phyloP scores from a whole-genome alignment of 2,329 filamentous ascomycete species.

The Alternaria dauci region DNA sequence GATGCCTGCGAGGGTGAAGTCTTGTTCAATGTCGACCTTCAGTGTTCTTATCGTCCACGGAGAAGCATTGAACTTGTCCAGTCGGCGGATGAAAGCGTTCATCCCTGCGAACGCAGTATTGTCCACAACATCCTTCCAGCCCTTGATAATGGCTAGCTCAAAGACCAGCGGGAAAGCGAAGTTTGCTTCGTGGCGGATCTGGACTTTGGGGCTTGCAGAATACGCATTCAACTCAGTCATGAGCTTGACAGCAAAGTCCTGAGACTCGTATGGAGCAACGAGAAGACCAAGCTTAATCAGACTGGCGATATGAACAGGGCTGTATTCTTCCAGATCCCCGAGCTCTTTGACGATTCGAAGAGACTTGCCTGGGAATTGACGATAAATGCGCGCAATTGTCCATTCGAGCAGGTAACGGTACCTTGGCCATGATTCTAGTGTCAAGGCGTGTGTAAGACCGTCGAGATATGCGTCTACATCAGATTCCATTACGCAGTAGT shows the following conservation, averaged over 20 bases:
- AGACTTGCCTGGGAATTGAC: conserved; percentile 44
- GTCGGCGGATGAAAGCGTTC: conserved; percentile 54
- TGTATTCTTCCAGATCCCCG: conserved; percentile 53
- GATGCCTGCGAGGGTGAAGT: conserved; percentile 55
- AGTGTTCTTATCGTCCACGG: conserved; percentile 50
- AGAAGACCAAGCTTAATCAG: conserved; percentile 58
- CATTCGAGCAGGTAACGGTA: conserved; percentile 59
- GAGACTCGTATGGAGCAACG: conserved; percentile 50
- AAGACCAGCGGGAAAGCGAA: conserved; percentile 58
- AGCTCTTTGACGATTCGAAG: conserved; percentile 49
- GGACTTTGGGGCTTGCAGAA: conserved; percentile 59
- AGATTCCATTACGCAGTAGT: conserved; percentile 44
- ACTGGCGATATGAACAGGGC: conserved; percentile 58
- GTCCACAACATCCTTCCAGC: conserved; percentile 49
- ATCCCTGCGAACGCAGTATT: conserved; percentile 55
- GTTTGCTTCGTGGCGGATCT: conserved; percentile 63
- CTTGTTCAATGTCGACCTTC: conserved; percentile 53
- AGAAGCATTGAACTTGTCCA: conserved; percentile 55
- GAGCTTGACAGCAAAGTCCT: conserved; percentile 51
- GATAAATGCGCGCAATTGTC: conserved; percentile 57
- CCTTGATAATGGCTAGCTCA: conserved; percentile 48
- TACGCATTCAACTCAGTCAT: conserved; percentile 55
- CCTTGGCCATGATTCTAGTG: conserved; percentile 57
- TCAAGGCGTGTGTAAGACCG: conserved; percentile 52
- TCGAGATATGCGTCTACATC: conserved; percentile 48